Base-by-base conservation (phyloP, 2,329 filamentous ascomycete genomes). In the Cercospora beticola region DNA sequence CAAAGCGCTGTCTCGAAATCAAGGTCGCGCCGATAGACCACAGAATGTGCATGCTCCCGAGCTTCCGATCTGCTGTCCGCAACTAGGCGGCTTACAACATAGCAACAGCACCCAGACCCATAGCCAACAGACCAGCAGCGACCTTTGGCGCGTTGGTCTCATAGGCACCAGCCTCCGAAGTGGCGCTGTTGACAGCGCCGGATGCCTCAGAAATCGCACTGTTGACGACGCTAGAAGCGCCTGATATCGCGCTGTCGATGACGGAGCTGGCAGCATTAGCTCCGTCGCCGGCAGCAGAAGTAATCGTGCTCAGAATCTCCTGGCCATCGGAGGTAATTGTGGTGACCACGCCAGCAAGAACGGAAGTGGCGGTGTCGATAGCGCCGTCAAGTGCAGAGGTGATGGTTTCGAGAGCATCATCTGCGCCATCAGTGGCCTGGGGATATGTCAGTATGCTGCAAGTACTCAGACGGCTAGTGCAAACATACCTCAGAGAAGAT, bases 81-180 rank as follows among this genome's bases (percentile, higher is more conserved):
- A 43, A n/a, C 36, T n/a, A 56, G 6, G 49, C 14, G 5, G 49
- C 49, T 65, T 72, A 75, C 23, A 76, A 64, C 65, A 75, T 71
- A 68, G 71, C 76, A 70, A 73, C 76, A 72, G 67, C 76, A 74
- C 68, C 78, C 56, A 76, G 76, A 18, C 71, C 79, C 9, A 73
- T 75, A 26, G 69, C 78, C 3, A 78, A 72, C 3, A 70, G 76
- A 65, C 76, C 79, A 18, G 78, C 79, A 40, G 68, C 60, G 33
- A 70, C 23, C 31, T 71, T 52, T 26, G 74, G 74, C 4, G 68
- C 73, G 56, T 65, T 75, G 18, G 75, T 76, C 31, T 61, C 62
- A 40, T 68, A 64, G 6, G 74, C 74, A n/a, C 69, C 71, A 57
- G 64, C 33, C 12, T 63, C 65, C 2, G 69, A 67, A 33, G 69